phyloP scores from a whole-genome alignment of 192 early-diverging fungal genomes.

The Fimicolochytrium jonesii region DNA sequence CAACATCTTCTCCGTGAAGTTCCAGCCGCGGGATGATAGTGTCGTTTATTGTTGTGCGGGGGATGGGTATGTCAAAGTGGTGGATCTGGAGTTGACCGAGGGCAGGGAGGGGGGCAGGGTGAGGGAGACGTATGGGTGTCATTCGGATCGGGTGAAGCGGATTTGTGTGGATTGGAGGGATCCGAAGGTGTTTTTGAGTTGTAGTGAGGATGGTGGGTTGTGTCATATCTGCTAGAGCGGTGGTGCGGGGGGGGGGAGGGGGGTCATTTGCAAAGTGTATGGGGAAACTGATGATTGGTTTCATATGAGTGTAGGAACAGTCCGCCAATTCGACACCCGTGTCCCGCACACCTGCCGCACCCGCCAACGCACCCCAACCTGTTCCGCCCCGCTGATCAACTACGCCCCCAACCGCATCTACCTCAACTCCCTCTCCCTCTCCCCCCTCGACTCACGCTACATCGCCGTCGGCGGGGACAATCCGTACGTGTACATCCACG shows the following conservation, averaged over 20 bases:
- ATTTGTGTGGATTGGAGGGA: too few species aligned
- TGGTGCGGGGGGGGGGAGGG: too few species aligned
- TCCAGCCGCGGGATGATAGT: constrained; percentile 10
- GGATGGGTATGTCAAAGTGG: constrained; percentile 9
- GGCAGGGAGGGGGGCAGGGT: too few species aligned
- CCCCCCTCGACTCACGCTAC: constrained; percentile 35
- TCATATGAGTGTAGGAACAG: constrained; percentile 1
- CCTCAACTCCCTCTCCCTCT: not conserved
- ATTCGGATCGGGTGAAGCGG: too few species aligned
- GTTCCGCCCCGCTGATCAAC: too few species aligned
- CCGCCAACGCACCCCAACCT: constrained; percentile 50
- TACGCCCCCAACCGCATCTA: not conserved
- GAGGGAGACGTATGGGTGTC: too few species aligned
- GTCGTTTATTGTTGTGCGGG: not conserved
- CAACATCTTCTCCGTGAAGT: constrained; percentile 74
- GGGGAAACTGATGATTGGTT: too few species aligned
- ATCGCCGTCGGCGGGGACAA: constrained; percentile 58
- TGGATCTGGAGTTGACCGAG: too few species aligned
- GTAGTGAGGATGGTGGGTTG: too few species aligned
- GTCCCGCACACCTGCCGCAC: constrained; percentile 20
- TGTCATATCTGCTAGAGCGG: too few species aligned
- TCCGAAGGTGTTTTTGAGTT: too few species aligned
- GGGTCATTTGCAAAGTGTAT: too few species aligned
- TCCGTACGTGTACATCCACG: constrained; percentile 15
- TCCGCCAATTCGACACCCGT: constrained; percentile 15